phyloP scores from a whole-genome alignment of 306 rosid genomes.

The Bauhinia variegata region DNA sequence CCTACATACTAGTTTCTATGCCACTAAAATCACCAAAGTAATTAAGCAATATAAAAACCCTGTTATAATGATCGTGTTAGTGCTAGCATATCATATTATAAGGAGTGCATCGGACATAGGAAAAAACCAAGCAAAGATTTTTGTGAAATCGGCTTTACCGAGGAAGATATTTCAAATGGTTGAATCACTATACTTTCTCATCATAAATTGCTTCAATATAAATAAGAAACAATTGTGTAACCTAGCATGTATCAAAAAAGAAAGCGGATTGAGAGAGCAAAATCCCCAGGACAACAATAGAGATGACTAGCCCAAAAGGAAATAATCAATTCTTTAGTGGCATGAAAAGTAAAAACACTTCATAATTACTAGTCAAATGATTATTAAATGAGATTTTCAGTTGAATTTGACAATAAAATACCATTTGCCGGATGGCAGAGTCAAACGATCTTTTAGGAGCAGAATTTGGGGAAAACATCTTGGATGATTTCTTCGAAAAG shows the following conservation, averaged over 20 bases:
- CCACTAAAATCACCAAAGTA: no score
- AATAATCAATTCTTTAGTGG: conserved; percentile 1
- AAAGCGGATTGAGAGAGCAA: conserved; percentile 7
- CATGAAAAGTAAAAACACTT: conserved; percentile 20
- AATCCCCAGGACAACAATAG: neutral
- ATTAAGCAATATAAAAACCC: neutral
- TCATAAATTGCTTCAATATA: neutral
- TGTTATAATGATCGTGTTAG: conserved; percentile 10
- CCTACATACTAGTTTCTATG: neutral
- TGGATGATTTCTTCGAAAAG: conserved; percentile 62
- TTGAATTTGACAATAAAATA: conserved; percentile 41
- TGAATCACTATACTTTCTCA: conserved; percentile 6
- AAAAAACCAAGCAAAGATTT: conserved; percentile 3
- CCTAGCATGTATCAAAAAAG: conserved; percentile 3
- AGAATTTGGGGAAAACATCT: conserved; percentile 58
- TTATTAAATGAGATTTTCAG: neutral
- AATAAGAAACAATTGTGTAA: conserved; percentile 1
- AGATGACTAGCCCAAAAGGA: conserved; percentile 18
- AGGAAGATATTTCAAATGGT: neutral
- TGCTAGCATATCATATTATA: neutral
- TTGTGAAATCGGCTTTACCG: conserved; percentile 7
- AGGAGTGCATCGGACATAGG: conserved; percentile 1
- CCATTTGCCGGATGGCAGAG: conserved; percentile 75
- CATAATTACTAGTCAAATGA: conserved; percentile 23
- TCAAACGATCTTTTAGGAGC: conserved; percentile 80